Percentiles rank a stretch among this genome's conserved stretches.
Evolutionary conservation across 1,139 yeast species (phyloP).

Genomic region (Suzukiozyma palmioleophila): DNA sequence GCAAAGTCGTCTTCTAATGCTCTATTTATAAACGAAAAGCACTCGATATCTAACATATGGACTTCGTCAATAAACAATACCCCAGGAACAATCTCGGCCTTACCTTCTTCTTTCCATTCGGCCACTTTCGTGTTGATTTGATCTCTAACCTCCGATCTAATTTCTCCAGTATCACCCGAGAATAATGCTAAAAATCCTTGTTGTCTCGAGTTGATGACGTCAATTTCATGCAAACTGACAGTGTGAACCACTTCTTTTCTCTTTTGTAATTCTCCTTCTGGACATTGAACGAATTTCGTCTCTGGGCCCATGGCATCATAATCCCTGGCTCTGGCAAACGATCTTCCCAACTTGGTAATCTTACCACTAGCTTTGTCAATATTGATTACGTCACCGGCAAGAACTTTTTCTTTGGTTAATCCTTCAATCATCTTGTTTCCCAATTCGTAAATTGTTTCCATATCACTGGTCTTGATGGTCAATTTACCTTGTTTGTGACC

Average conservation of each 20-base stretch:
- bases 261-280: constrained; percentile 97
- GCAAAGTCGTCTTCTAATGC: constrained; percentile 96
- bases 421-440: constrained; percentile 98
- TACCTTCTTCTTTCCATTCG: constrained; percentile 99
- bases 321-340: constrained; percentile 93
- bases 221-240: constrained; percentile 94
- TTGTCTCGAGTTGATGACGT: constrained; percentile 94
- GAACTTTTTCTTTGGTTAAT: constrained; percentile 86
- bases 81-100: constrained; percentile 98
- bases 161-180: constrained; percentile 97
- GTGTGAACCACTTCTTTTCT: constrained; percentile 95
- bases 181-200: constrained; percentile 96
- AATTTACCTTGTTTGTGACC: constrained; percentile 98
- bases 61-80: constrained; percentile 97
- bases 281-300: constrained; percentile 95
- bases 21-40: constrained; percentile 91
- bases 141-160: constrained; percentile 91
- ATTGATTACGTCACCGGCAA: constrained; percentile 96
- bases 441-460: constrained; percentile 97
- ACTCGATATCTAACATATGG: constrained; percentile 97
- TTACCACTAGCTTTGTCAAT: constrained; percentile 96
- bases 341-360: constrained; percentile 89
- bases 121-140: constrained; percentile 96
- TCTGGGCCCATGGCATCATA: constrained; percentile 99
- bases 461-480: constrained; percentile 96